Conservation (phyloP, 495 filamentous ascomycete genomes). For the Neurospora tetrasperma region DNA sequence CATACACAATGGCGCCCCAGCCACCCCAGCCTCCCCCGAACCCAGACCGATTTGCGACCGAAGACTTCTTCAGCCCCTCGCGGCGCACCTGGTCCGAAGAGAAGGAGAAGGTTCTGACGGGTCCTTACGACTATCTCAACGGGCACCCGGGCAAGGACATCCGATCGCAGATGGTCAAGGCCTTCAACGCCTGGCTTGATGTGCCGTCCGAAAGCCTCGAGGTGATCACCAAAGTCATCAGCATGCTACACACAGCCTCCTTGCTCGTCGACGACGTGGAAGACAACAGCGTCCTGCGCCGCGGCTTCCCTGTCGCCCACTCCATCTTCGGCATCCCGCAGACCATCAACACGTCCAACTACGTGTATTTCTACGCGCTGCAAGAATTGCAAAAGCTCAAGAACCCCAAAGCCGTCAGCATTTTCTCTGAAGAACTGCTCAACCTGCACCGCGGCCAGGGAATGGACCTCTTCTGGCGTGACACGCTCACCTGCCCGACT, state of each 20-base stretch:
- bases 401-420: slow-evolving; percentile 59
- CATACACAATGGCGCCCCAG: slow-evolving; percentile 21
- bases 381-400: slow-evolving; percentile 68
- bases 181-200: slow-evolving; percentile 83
- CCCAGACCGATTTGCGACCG: slow-evolving; percentile 35
- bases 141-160: slow-evolving; percentile 88
- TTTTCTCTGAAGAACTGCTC: slow-evolving; percentile 81
- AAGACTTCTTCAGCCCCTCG: slow-evolving; percentile 31
- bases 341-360: slow-evolving; percentile 96
- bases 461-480: slow-evolving; percentile 96
- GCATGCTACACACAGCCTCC: slow-evolving; percentile 90
- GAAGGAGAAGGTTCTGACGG: slow-evolving; percentile 71
- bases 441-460: slow-evolving; percentile 95
- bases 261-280: slow-evolving; percentile 90
- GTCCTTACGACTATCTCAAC: slow-evolving; percentile 81
- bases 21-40: slow-evolving; percentile 27
- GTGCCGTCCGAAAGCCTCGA: slow-evolving; percentile 68
- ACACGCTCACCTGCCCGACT: slow-evolving; percentile 82
- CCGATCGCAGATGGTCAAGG: slow-evolving; percentile 70
- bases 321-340: slow-evolving; percentile 91
- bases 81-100: slow-evolving; percentile 50
- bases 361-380: slow-evolving; percentile 87
- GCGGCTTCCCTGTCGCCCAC: slow-evolving; percentile 87
- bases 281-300: slow-evolving; percentile 71
- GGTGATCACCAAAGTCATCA: slow-evolving; percentile 78